Percentiles rank a stretch among this genome's conserved stretches.
Evolutionary conservation across 805 yeast genomes (phyloP).

Genomic region (Phaffomyces opuntiae): DNA sequence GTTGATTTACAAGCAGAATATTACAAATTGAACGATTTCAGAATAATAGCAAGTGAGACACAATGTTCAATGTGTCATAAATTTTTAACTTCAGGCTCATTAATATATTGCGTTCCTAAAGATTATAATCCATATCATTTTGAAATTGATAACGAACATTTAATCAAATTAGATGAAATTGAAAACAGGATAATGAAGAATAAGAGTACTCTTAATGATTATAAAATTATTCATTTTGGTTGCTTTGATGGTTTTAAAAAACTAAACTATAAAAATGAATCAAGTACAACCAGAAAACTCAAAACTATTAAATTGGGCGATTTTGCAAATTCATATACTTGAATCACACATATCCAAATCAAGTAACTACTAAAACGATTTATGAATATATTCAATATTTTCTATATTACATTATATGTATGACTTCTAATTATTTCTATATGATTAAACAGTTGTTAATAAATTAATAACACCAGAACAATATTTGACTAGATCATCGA

Average conservation of each 20-base stretch:
- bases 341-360: too few relatives aligned
- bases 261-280: neutral
- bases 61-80: constrained; percentile 56
- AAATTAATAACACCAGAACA: constrained; percentile 75
- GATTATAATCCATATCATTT: constrained; percentile 6
- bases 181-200: constrained; percentile 6
- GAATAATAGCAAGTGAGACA: neutral
- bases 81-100: constrained; percentile 42
- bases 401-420: too few relatives aligned
- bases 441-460: constrained; percentile 28
- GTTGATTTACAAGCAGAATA: neutral
- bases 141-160: constrained; percentile 14
- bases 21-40: neutral
- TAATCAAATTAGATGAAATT: constrained; percentile 40
- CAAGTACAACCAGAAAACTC: constrained; percentile 3
- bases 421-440: neutral
- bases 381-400: too few relatives aligned
- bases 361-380: too few relatives aligned
- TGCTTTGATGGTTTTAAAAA: constrained; percentile 7
- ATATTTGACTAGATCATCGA: constrained; percentile 68
- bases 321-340: neutral
- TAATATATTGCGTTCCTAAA: constrained; percentile 40
- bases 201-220: neutral
- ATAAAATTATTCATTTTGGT: constrained; percentile 17
- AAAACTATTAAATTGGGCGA: constrained; percentile 13